Conservation (phyloP, 2,329 filamentous ascomycete genomes). For the Scedosporium aurantiacum region DNA sequence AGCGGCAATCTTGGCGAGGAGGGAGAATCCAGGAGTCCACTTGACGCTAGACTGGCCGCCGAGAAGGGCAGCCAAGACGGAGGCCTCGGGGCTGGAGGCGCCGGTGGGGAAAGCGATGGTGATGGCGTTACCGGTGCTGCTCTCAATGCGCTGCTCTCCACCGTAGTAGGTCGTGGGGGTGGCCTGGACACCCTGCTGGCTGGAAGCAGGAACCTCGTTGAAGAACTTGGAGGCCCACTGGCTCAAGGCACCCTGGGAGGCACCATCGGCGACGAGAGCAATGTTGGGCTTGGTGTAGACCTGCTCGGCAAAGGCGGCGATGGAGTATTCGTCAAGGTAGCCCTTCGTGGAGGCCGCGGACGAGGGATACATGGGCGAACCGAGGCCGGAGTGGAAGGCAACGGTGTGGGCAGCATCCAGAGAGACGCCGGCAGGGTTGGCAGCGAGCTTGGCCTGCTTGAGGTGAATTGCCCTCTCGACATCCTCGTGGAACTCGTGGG, state of each 20-base stretch:
- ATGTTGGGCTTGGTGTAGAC: conserved; percentile 88
- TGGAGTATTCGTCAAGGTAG: conserved; percentile 66
- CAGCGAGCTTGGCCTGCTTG: conserved; percentile 63
- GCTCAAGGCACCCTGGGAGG: conserved; percentile 60
- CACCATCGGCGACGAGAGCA: conserved; percentile 81
- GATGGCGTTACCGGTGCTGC: conserved; percentile 66
- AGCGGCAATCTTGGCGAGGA: conserved; percentile 69
- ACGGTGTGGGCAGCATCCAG: conserved; percentile 75
- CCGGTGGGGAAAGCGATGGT: conserved; percentile 85
- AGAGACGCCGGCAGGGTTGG: conserved; percentile 55
- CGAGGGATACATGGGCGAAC: conserved; percentile 63
- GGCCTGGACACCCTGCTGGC: conserved; percentile 25
- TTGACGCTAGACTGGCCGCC: conserved; percentile 88
- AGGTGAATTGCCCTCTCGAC: conserved; percentile 65
- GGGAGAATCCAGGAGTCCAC: conserved; percentile 87
- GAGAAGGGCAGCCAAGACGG: conserved; percentile 78
- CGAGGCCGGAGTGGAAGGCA: conserved; percentile 90
- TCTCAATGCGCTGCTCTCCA: conserved; percentile 82
- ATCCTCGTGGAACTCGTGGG: conserved; percentile 83
- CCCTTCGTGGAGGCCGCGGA: conserved; percentile 61
- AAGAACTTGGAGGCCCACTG: conserved; percentile 96
- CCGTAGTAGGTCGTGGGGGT: conserved; percentile 78
- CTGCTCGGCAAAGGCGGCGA: conserved; percentile 64
- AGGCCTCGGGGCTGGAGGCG: conserved; percentile 79
- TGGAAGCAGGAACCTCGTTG: conserved; percentile 50